Evolutionary conservation across 768 basidiomycete species (phyloP), one percentile per base, ranked within the genome.

Genomic region (Tubosaeta sp.): DNA sequence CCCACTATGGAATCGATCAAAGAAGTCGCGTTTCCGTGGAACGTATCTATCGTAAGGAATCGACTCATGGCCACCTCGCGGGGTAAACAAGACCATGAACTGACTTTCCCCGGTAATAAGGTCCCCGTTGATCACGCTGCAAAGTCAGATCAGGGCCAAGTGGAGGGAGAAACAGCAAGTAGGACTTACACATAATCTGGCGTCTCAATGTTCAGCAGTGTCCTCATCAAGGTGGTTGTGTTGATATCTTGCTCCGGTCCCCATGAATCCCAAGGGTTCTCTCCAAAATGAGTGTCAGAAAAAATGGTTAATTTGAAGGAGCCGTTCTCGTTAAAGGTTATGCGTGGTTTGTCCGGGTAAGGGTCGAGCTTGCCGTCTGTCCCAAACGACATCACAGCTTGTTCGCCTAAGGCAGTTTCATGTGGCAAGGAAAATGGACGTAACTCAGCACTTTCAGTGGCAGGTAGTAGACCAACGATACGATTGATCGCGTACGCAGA

Each of bases 271-370:
- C 82, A 84, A 8, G 85, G 84, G 58, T 86, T 84, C 67, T 89
- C 87, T 26, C 88, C 87, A 54, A 77, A 88, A 61, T 89, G 87
- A 29, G 88, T 66, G 59, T 90, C 88, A 7, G 85, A 86, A 64
- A 89, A 87, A 6, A 88, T 74, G 13, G 81, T 84, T 43, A 90
- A 59, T 66, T 86, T 88, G 75, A 90, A 86, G 1, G 79, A 79
- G 2, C 81, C 83, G 61, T 85, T 77, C 0, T 64, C 29, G 8
- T 72, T 71, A 66, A 88, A 89, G 2, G 73, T 75, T 14, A 88
- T 55, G 12, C 78, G 77, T 13, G 76, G 76, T 53, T 79, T 77
- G 48, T 63, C 51, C 0, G 76, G 69, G 58, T 79, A 79, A 0
- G 76, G 78, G 41, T 79, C 57, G 11, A 74, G 63, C 19, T 50